These are phyloP conservation scores for Acacia concinna DNA, from an alignment of 331 rosid genomes.

Conservation along the genomic window DNA sequence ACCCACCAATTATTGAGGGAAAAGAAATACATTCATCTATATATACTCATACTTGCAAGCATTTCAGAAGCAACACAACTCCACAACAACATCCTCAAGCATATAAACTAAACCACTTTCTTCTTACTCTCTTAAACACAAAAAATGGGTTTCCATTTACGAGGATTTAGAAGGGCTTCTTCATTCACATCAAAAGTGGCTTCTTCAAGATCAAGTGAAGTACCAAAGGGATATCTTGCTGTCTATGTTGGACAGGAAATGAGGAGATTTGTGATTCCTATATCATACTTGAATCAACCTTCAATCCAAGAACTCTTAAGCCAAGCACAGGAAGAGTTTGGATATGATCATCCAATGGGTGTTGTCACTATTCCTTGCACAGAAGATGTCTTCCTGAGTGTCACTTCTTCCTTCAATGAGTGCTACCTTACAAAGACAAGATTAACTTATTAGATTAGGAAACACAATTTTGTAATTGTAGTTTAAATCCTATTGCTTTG, in stretches of 20 bases:
- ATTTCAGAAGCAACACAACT: background rate
- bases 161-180: too few relatives aligned
- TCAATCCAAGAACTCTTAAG: background rate
- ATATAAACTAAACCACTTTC: too few relatives aligned
- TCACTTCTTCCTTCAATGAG: background rate
- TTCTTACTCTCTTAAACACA: too few relatives aligned
- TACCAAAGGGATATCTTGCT: background rate
- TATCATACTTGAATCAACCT: background rate
- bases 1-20: background rate
- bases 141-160: too few relatives aligned
- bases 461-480: too few relatives aligned
- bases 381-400: background rate
- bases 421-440: background rate
- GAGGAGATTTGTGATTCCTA: background rate
- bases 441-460: too few relatives aligned
- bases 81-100: background rate
- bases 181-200: too few relatives aligned
- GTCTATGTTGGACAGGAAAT: background rate
- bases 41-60: background rate
- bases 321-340: background rate
- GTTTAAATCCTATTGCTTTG: too few relatives aligned
- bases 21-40: background rate
- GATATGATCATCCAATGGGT: background rate
- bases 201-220: too few relatives aligned
- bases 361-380: background rate